phyloP scores from a whole-genome alignment of 495 filamentous ascomycete genomes.

The Neurospora sp. region DNA sequence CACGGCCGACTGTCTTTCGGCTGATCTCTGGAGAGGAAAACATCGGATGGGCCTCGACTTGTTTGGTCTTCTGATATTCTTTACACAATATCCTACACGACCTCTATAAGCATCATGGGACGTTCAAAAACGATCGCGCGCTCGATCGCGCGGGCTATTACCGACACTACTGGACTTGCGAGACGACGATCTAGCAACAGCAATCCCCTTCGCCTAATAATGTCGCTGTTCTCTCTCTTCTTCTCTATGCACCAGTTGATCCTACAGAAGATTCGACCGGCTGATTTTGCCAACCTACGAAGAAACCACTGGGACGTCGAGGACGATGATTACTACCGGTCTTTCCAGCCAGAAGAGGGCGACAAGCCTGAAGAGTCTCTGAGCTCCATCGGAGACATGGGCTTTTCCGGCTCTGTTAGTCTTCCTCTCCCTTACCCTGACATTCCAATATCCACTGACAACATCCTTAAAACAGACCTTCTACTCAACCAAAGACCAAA shows the following conservation, averaged over 20 bases:
- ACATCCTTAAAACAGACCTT: slow-evolving; percentile 40
- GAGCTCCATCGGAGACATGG: slow-evolving; percentile 25
- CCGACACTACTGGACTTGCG: slow-evolving; percentile 12
- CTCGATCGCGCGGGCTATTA: slow-evolving; percentile 28
- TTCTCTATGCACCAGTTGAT: slow-evolving; percentile 30
- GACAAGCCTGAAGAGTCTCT: slow-evolving; percentile 11
- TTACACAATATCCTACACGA: too few relatives aligned
- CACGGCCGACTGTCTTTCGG: too few relatives aligned
- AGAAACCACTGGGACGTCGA: slow-evolving; percentile 18
- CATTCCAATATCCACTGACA: background rate
- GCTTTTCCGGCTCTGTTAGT: slow-evolving; percentile 25
- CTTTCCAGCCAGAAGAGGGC: slow-evolving; percentile 13
- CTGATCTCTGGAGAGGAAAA: too few relatives aligned
- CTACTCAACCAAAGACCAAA: slow-evolving; percentile 48
- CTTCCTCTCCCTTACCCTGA: too few relatives aligned
- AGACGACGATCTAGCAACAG: background rate
- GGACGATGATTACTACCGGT: slow-evolving; percentile 17
- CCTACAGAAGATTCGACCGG: slow-evolving; percentile 26
- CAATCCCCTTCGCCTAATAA: slow-evolving; percentile 11
- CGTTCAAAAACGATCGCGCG: slow-evolving; percentile 20
- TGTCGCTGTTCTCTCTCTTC: slow-evolving; percentile 22
- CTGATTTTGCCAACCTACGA: slow-evolving; percentile 26
- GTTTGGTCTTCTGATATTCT: too few relatives aligned
- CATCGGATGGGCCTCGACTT: background rate
- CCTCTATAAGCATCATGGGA: slow-evolving; percentile 18